Base-by-base conservation (phyloP, 192 early-diverging fungal species). In the Neocallimastix lanati region DNA sequence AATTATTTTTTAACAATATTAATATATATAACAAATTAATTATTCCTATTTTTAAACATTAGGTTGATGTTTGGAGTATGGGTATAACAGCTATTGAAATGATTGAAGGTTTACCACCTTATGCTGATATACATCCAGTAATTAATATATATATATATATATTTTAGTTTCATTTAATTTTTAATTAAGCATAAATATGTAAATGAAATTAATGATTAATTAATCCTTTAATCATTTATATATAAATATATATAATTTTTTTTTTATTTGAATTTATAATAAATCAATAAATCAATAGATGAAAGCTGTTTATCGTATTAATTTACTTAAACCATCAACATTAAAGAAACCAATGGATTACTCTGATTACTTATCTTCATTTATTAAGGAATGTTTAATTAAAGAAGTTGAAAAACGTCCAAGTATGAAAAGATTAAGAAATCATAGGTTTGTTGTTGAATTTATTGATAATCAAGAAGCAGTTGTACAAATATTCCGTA, bases 21-120 rank as follows among this genome's bases (percentile, higher is more conserved):
- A 11, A 33, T 6, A 33, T 33, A 33, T 6, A 6, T 33, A 33
- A 33, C 30, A 33, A 33, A 6, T 33, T 6, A 33, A 33, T 33
- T 33, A 6, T 33, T 6, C n/a, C n/a, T n/a, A 67, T n/a, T n/a
- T 67, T 11, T 67, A 21, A 67, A 85, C n/a, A 78, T 83, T 95
- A 96, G 83, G 93, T 97, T 37, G 96, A 98, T 83, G 92, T 98
- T 38, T 98, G 96, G 96, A 96, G 94, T 28, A 84, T 97, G 36
- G 96, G 96, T 6, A 97, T 98, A 84, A 95, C 97, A 92, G 93
- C 93, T n/a, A 96, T 98, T 79, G 96, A 98, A 83, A 97, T 97
- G 95, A 86, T 97, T 38, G 96, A 98, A 85, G 95, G 96, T 27
- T 94, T 97, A 82, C 96, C 96, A 77, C 96, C 96, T n/a, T 98